These are phyloP conservation scores for Lasiodiplodia citricola DNA, from an alignment of 2,329 filamentous ascomycete genomes.

Conservation along the genomic window DNA sequence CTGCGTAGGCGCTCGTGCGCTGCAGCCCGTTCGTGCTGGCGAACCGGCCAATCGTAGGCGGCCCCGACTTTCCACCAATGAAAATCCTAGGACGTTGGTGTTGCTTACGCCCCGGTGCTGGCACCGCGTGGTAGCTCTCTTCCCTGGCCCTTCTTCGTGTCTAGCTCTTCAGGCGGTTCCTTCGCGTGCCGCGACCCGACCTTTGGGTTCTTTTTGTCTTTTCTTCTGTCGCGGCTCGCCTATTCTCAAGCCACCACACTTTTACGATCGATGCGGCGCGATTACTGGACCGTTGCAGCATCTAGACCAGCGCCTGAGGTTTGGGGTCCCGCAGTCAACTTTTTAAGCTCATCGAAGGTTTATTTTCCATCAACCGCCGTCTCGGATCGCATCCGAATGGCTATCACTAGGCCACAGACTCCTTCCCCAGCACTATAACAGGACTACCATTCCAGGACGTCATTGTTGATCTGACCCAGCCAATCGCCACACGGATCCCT, in stretches of 20 bases:
- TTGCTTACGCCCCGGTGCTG: background rate
- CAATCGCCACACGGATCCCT: background rate
- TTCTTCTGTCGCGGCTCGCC: background rate
- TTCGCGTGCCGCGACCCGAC: background rate
- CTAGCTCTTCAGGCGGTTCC: background rate
- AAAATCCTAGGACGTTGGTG: background rate
- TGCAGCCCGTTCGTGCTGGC: background rate
- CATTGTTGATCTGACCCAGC: background rate
- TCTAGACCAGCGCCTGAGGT: background rate
- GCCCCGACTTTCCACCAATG: constrained; percentile 21
- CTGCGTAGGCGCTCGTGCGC: background rate
- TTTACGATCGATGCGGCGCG: background rate
- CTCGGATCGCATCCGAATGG: background rate
- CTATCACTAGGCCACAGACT: background rate
- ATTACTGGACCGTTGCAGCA: background rate
- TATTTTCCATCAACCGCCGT: background rate
- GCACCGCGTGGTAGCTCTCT: background rate
- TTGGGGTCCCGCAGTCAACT: background rate
- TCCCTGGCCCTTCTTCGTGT: background rate
- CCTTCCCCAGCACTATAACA: background rate
- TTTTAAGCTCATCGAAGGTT: background rate
- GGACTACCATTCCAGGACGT: background rate
- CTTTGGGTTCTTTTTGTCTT: background rate
- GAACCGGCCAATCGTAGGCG: background rate
- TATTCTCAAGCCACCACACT: background rate